These are phyloP conservation scores for Cystobasidium slooffiae DNA, from an alignment of 1,284 basidiomycete genomes.

Conservation along the genomic window DNA sequence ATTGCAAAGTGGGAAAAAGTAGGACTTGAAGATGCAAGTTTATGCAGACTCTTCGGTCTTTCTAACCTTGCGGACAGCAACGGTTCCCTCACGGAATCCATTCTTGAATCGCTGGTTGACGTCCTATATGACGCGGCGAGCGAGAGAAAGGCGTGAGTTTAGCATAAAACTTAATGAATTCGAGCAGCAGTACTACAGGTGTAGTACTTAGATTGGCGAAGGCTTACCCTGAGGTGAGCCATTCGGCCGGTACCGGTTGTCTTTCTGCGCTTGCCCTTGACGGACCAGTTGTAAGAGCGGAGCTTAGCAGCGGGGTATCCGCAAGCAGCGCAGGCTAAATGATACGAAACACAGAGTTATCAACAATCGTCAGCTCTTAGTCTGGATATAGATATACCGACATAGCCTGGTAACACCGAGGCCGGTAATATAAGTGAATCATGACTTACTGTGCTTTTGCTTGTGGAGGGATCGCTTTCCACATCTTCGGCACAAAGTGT, in stretches of 20 bases:
- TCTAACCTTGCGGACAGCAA: slow-evolving; percentile 62
- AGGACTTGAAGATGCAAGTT: neutral
- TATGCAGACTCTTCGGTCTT: slow-evolving; percentile 47
- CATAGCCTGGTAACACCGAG: too few relatives aligned
- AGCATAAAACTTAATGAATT: too few relatives aligned
- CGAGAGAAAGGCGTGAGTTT: neutral
- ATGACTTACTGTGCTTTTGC: slow-evolving; percentile 87
- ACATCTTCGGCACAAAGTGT: slow-evolving; percentile 91
- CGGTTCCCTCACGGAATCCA: slow-evolving; percentile 81
- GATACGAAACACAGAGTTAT: neutral
- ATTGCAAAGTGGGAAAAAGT: too few relatives aligned
- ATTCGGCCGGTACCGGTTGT: slow-evolving; percentile 90
- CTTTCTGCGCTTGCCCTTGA: slow-evolving; percentile 98
- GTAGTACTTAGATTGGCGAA: neutral
- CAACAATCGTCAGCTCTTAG: too few relatives aligned
- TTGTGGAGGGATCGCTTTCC: slow-evolving; percentile 91
- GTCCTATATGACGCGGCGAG: slow-evolving; percentile 51
- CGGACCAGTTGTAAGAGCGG: slow-evolving; percentile 95
- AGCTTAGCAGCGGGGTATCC: slow-evolving; percentile 95
- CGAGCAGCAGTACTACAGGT: too few relatives aligned
- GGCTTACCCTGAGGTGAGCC: slow-evolving; percentile 78
- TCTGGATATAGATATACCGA: too few relatives aligned
- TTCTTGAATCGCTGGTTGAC: slow-evolving; percentile 97
- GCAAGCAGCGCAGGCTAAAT: slow-evolving; percentile 85
- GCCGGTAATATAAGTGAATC: too few relatives aligned